Conservation (phyloP, 2,329 filamentous ascomycete genomes). For the Graphiopsis chlorocephala region DNA sequence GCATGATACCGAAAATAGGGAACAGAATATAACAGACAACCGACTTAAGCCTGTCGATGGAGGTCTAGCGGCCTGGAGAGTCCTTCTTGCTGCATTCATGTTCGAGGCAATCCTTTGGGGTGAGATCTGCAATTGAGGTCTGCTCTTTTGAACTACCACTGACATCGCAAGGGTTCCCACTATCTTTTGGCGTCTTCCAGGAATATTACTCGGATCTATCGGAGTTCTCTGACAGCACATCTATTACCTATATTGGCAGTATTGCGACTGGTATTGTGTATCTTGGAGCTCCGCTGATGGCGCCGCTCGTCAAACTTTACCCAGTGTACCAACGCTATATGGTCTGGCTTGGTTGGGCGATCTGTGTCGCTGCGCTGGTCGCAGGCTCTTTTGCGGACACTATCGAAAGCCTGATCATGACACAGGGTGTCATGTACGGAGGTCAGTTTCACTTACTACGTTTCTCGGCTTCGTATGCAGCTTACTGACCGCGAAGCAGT, state of each 20-base stretch:
- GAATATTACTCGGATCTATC: conserved; percentile 62
- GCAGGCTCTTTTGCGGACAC: conserved; percentile 33
- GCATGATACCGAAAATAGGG: neutral
- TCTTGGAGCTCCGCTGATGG: conserved; percentile 51
- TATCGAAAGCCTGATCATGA: neutral
- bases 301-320: conserved; percentile 42
- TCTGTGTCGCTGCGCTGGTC: conserved; percentile 59
- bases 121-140: neutral
- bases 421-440: neutral
- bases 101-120: neutral
- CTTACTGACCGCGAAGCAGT: conserved; percentile 34
- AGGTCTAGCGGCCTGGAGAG: neutral
- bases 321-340: conserved; percentile 43
- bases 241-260: conserved; percentile 64
- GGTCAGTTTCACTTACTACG: neutral
- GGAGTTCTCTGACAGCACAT: conserved; percentile 53
- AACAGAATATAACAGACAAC: neutral
- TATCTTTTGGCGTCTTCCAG: conserved; percentile 69
- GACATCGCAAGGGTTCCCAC: conserved; percentile 56
- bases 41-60: neutral
- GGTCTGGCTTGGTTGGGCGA: conserved; percentile 51
- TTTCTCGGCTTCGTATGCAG: neutral
- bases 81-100: neutral
- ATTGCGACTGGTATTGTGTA: conserved; percentile 58
- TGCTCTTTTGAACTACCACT: neutral